phyloP scores from a whole-genome alignment of 108 stramenopile species.

The Nannochloropsis gaditana region DNA sequence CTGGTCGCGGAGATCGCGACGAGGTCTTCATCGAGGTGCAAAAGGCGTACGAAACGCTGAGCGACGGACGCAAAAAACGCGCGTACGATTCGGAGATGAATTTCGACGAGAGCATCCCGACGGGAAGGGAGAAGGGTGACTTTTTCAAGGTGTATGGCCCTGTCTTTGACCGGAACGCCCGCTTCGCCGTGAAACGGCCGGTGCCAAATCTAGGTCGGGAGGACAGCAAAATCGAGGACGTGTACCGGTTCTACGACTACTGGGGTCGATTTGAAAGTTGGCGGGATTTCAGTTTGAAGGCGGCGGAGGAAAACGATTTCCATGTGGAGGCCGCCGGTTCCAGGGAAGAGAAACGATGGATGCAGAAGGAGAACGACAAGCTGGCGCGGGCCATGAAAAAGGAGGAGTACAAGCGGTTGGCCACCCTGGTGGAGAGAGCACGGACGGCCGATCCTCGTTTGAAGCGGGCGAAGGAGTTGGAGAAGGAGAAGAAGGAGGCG shows the following conservation, averaged over 20 bases:
- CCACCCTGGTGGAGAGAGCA: constrained; percentile 79
- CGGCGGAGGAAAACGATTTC: constrained; percentile 62
- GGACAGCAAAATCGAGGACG: constrained; percentile 70
- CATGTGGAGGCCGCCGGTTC: constrained; percentile 76
- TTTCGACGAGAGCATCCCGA: constrained; percentile 91
- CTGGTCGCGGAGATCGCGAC: constrained; percentile 31
- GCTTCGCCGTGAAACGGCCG: constrained; percentile 71
- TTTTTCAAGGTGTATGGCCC: constrained; percentile 70
- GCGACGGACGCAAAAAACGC: constrained; percentile 66
- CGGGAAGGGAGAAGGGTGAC: constrained; percentile 39
- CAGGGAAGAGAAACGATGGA: constrained; percentile 93
- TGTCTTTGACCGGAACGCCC: constrained; percentile 87
- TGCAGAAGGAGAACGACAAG: constrained; percentile 90
- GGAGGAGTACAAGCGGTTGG: constrained; percentile 83
- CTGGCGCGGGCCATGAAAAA: constrained; percentile 78
- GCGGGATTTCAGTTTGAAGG: constrained; percentile 81
- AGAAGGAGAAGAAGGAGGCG: constrained; percentile 45
- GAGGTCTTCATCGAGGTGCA: constrained; percentile 86
- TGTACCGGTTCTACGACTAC: constrained; percentile 87
- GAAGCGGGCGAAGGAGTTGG: constrained; percentile 58
- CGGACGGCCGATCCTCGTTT: constrained; percentile 86
- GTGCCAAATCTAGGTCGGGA: constrained; percentile 82
- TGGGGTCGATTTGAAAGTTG: constrained; percentile 92
- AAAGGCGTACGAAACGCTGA: constrained; percentile 84
- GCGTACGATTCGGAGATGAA: constrained; percentile 86